A percentile compares a stretch with the other conserved stretches of the same genome.
Conservation (phyloP, 257 asterid species). For the Solanum ossicruentum region DNA sequence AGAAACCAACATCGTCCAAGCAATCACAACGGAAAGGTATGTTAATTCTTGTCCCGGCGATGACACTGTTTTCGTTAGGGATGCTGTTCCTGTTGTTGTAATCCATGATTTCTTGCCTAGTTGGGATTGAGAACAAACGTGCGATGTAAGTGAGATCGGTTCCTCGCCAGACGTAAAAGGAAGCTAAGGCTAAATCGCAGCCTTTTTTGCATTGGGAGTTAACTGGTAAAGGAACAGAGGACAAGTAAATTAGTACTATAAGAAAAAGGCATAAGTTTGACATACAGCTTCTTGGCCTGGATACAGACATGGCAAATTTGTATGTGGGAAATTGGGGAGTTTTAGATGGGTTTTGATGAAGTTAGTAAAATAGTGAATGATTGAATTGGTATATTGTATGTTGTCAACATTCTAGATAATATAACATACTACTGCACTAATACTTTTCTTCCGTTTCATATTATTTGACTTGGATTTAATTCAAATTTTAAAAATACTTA, state of each 20-base stretch:
- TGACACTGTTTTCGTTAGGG: slow-evolving; percentile 31
- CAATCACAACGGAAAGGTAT: slow-evolving; percentile 72
- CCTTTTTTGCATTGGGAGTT: slow-evolving; percentile 1
- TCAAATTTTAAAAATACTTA: too few species aligned
- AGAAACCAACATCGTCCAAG: not conserved
- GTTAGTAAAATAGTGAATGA: not conserved
- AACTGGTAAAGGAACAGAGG: slow-evolving; percentile 4
- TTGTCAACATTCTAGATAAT: not conserved
- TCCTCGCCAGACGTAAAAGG: not conserved
- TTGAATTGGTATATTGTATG: not conserved
- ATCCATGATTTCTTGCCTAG: not conserved
- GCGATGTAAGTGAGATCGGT: not conserved
- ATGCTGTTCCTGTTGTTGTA: slow-evolving; percentile 26
- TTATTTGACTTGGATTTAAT: not conserved
- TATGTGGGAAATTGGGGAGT: not conserved
- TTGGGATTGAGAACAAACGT: not conserved
- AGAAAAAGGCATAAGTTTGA: not conserved
- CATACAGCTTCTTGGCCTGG: not conserved
- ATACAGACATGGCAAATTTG: not conserved
- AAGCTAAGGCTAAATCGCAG: not conserved
- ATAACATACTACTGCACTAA: not conserved
- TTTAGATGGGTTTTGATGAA: not conserved
- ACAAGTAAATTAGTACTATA: not conserved
- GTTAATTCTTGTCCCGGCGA: slow-evolving; percentile 23
- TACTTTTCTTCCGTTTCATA: too few species aligned